Evolutionary conservation across 2,329 filamentous ascomycete genomes (phyloP).

Genomic region (Penicillium sp.): DNA sequence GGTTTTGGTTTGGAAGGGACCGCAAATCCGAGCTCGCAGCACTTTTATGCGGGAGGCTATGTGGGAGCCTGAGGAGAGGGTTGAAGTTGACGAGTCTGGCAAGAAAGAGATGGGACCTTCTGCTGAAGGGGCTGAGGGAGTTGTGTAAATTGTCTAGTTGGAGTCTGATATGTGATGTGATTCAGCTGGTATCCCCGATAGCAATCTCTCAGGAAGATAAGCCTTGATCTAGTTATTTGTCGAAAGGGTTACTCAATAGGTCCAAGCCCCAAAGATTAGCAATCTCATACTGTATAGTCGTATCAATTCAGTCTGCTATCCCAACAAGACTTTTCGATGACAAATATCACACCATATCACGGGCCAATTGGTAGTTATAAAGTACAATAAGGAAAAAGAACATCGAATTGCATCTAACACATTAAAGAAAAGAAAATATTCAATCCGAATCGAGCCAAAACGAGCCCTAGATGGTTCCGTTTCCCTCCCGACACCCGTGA

Average conservation of each 20-base stretch:
- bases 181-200: no score
- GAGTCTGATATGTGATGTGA: no score
- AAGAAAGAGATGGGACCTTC: background rate
- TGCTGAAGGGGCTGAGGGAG: background rate
- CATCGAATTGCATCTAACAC: slow-evolving; percentile 19
- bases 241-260: no score
- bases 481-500: background rate
- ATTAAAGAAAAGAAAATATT: slow-evolving; percentile 4
- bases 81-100: background rate
- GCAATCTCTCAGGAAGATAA: no score
- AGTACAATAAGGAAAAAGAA: slow-evolving; percentile 8
- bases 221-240: no score
- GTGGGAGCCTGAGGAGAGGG: background rate
- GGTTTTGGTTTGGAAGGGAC: background rate
- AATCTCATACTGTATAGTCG: background rate
- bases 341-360: background rate
- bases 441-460: slow-evolving; percentile 3
- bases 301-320: background rate
- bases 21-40: background rate
- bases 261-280: no score
- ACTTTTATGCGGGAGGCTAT: background rate
- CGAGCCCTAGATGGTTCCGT: background rate
- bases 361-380: background rate
- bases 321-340: background rate
- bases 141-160: background rate